Base-by-base conservation (phyloP, 1,284 basidiomycete species). In the Gymnopus androsaceus region DNA sequence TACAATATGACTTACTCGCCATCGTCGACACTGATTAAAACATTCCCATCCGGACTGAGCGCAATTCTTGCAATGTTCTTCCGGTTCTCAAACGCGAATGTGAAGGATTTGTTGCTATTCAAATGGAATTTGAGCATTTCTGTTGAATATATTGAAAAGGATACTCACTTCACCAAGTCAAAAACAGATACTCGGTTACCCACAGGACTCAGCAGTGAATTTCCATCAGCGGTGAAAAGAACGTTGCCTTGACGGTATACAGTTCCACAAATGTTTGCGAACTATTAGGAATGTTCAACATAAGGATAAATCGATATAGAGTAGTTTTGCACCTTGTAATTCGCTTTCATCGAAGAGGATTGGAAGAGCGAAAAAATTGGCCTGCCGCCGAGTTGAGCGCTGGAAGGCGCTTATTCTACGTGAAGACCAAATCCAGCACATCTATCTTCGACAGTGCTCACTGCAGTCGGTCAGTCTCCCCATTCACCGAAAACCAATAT, bases 131-230 rank as follows among this genome's bases (percentile, higher is more conserved):
- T 21, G 41, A 8, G 54, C n/a, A n/a, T n/a, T n/a, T n/a, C n/a
- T n/a, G n/a, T n/a, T n/a, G n/a, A 38, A 34, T 42, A 17, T 12
- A 45, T 19, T 27, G 2, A 19, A 42, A 6, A 36, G 15, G 1
- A 38, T 12, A 21, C 28, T 37, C 66, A 97, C 95, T 95, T 95
- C 62, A 97, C 90, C 34, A 99, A 86, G 72, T 99, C 94, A 71
- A 99, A 99, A 14, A 97, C 90, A 14, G 94, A 93, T 17, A 99
- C 92, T 25, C 97, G 82, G 72, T 99, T 99, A 46, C 97, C 96
- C 1, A 99, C 95, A 0, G 97, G 96, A 67, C 92, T 95, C 59
- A 98, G 78, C 15, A 98, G 79, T 2, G 87, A 89, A 70, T 98
- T 95, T 25, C 95, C 96, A 77, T 98, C 95, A 1, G 90, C 83